Base-by-base conservation (phyloP, 2,329 filamentous ascomycete species). In the Penicillium vulpinum region DNA sequence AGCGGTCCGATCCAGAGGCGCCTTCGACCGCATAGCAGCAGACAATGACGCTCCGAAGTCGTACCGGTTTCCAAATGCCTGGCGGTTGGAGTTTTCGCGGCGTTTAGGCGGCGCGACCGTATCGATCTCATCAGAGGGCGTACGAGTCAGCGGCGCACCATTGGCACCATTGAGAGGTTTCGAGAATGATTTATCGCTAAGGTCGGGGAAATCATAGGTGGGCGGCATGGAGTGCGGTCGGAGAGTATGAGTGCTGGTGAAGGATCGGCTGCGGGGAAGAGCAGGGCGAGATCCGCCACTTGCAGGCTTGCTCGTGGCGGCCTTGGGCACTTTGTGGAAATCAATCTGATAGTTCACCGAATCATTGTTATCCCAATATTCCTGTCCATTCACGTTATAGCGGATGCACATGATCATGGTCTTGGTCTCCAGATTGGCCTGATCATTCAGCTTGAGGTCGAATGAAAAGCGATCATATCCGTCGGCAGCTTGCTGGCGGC, bases 331-430 rank as follows among this genome's bases (percentile, higher is more conserved):
- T 82, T 92, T 95, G 62, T 82, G 81, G 78, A 99, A 99, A 73
- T 96, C 92, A 53, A 97, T 85, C 74, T 97, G 92, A 78, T 94
- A 99, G 77, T 99, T 97, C 75, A 86, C 84, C 29, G 81, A 80
- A 65, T 81, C 80, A 73, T 99, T 99, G 82, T 93, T 99, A 77
- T 99, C 94, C 94, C 94, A 99, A 74, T 86, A 90, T 67, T 97
- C 93, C 60, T 88, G 83, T 18, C 91, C 91, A 61, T 88, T 87
- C 57, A 96, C 91, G 38, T 80, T 85, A 76, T 97, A 99, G 50
- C 91, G 89, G 49, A 97, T 83, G 75, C 94, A 97, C 70, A 97
- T 87, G 75, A 92, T 91, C 70, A 99, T 81, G 0, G 92, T 96
- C 82, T 97, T 97, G 63, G 86, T 85, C 74, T 97, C 92, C 44